phyloP scores from a whole-genome alignment of 306 rosid species.

The Oemleria cerasiformis region DNA sequence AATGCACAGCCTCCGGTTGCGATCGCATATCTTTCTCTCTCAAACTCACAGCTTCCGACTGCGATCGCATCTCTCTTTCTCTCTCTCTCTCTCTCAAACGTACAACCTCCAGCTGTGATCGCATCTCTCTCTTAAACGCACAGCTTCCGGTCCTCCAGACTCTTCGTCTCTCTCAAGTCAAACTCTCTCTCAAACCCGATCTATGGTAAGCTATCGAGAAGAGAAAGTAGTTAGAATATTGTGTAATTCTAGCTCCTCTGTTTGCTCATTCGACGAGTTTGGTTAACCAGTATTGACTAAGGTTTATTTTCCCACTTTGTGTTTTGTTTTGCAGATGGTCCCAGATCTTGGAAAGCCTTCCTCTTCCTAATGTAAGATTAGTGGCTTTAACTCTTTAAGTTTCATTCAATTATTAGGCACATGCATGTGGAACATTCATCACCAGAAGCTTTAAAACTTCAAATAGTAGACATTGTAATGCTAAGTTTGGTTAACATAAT shows the following conservation, averaged over 20 bases:
- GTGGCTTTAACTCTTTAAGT: slow-evolving; percentile 25
- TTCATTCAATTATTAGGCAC: slow-evolving; percentile 17
- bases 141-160: too few species aligned
- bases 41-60: too few species aligned
- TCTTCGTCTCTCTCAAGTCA: too few species aligned
- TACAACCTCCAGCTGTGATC: too few species aligned
- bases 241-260: slow-evolving; percentile 22
- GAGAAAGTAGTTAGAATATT: slow-evolving; percentile 27
- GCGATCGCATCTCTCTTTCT: too few species aligned
- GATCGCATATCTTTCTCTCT: too few species aligned
- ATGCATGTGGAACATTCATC: slow-evolving; percentile 18
- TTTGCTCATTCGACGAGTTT: slow-evolving; percentile 23
- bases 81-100: too few species aligned
- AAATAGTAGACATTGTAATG: slow-evolving; percentile 8
- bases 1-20: too few species aligned
- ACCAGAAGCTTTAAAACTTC: slow-evolving; percentile 3
- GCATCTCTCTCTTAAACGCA: too few species aligned
- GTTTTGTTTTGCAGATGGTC: slow-evolving; percentile 86
- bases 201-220: too few species aligned
- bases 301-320: slow-evolving; percentile 19
- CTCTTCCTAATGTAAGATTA: slow-evolving; percentile 90
- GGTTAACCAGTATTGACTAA: slow-evolving; percentile 28
- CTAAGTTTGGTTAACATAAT: slow-evolving; percentile 6
- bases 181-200: too few species aligned
- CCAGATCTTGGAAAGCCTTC: slow-evolving; percentile 91